phyloP scores from a whole-genome alignment of 2,329 filamentous ascomycete genomes.

The Monascus ruber region DNA sequence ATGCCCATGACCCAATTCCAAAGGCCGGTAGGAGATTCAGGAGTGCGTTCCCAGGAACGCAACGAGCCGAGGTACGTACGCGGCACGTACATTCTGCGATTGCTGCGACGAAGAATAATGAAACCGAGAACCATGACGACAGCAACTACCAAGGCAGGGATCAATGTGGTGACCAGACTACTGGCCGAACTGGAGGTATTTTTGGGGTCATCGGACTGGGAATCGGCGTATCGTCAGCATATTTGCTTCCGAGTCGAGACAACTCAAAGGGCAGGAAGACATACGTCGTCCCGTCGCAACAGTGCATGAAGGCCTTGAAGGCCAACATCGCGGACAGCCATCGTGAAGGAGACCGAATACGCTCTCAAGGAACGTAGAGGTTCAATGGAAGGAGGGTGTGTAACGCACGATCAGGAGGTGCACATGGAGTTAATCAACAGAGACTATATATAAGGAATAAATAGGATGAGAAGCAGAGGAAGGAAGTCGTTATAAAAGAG shows the following conservation, averaged over 20 bases:
- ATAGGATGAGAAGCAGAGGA: too few relatives aligned
- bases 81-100: slow-evolving; percentile 43
- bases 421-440: too few relatives aligned
- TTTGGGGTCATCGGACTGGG: slow-evolving; percentile 6
- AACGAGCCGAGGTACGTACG: slow-evolving; percentile 45
- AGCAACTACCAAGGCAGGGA: slow-evolving; percentile 35
- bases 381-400: too few relatives aligned
- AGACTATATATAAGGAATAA: too few relatives aligned
- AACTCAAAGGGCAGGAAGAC: too few relatives aligned
- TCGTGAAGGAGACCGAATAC: slow-evolving; percentile 1
- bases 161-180: slow-evolving; percentile 38
- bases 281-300: slow-evolving; percentile 7
- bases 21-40: slow-evolving; percentile 47
- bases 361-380: too few relatives aligned
- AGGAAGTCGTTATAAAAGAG: too few relatives aligned
- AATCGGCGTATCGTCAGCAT: background rate
- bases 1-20: slow-evolving; percentile 59
- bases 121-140: slow-evolving; percentile 39
- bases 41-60: slow-evolving; percentile 44
- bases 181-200: slow-evolving; percentile 28
- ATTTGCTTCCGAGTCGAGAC: background rate
- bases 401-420: too few relatives aligned
- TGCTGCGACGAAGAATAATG: slow-evolving; percentile 37
- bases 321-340: slow-evolving; percentile 8
- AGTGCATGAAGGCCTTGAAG: slow-evolving; percentile 9